Percentiles rank a stretch among this genome's conserved stretches.
phyloP scores from a whole-genome alignment of 257 asterid genomes.

The Solanum paucissectum region DNA sequence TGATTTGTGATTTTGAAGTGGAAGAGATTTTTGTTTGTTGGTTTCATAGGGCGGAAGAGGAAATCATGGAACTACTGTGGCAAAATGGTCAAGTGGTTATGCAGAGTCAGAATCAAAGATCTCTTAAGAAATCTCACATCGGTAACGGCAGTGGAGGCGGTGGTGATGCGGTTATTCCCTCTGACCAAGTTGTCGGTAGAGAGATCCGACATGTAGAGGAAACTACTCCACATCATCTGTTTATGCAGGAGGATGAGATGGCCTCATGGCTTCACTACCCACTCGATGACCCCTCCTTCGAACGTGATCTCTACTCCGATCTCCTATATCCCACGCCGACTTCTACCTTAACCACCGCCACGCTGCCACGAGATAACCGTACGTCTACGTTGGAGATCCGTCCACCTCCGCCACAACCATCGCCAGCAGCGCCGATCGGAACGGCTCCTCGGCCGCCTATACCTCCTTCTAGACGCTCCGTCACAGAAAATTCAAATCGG shows the following conservation, averaged over 20 bases:
- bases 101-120: constrained; percentile 57
- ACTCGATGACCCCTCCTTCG: constrained; percentile 57
- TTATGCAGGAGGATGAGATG: constrained; percentile 89
- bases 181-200: constrained; percentile 13
- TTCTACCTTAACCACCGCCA: constrained; percentile 8
- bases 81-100: constrained; percentile 23
- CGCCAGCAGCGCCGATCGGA: neutral
- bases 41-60: constrained; percentile 35
- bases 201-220: constrained; percentile 33
- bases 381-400: constrained; percentile 31
- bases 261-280: constrained; percentile 83
- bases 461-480: constrained; percentile 4
- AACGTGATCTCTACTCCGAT: constrained; percentile 58
- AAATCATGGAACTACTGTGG: constrained; percentile 68
- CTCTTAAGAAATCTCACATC: constrained; percentile 17
- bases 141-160: constrained; percentile 4
- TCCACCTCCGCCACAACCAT: constrained; percentile 7
- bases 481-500: constrained; percentile 6
- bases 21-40: neutral
- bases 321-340: constrained; percentile 41
- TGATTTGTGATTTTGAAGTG: neutral
- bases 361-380: constrained; percentile 6
- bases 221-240: constrained; percentile 31
- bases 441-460: constrained; percentile 17
- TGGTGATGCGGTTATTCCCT: constrained; percentile 17